Conservation (phyloP, 495 filamentous ascomycete genomes). For the Xeromyces bisporus region DNA sequence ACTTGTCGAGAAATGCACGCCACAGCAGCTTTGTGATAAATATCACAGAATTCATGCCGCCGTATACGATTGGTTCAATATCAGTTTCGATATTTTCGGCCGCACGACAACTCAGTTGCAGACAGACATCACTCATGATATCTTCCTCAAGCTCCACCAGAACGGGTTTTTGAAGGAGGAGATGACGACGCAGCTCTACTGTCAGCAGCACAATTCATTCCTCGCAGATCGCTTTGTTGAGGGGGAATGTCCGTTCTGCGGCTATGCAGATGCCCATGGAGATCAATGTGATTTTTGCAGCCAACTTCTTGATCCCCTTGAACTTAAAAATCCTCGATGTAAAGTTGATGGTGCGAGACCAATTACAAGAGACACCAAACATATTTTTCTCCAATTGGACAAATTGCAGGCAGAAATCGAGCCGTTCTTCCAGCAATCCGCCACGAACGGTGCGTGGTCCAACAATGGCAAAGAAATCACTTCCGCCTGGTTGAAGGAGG, state of each 20-base stretch:
- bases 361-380: constrained; percentile 49
- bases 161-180: constrained; percentile 75
- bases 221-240: constrained; percentile 89
- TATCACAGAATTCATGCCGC: constrained; percentile 71
- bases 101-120: constrained; percentile 67
- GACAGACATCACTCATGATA: constrained; percentile 71
- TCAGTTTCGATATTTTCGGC: constrained; percentile 72
- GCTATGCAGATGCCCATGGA: constrained; percentile 65
- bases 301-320: constrained; percentile 61
- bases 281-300: constrained; percentile 83
- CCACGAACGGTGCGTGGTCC: constrained; percentile 52
- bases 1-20: constrained; percentile 47
- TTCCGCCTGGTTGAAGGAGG: constrained; percentile 64
- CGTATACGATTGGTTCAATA: constrained; percentile 78
- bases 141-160: constrained; percentile 59
- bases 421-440: constrained; percentile 45
- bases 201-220: constrained; percentile 71
- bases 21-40: constrained; percentile 64
- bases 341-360: constrained; percentile 74
- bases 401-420: constrained; percentile 58
- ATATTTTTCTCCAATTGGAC: constrained; percentile 65
- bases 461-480: constrained; percentile 57
- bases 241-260: constrained; percentile 68
- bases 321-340: constrained; percentile 41
- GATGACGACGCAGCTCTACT: constrained; percentile 66